Evolutionary conservation across 768 basidiomycete species (phyloP).

Genomic region (Leccinellum albellum): DNA sequence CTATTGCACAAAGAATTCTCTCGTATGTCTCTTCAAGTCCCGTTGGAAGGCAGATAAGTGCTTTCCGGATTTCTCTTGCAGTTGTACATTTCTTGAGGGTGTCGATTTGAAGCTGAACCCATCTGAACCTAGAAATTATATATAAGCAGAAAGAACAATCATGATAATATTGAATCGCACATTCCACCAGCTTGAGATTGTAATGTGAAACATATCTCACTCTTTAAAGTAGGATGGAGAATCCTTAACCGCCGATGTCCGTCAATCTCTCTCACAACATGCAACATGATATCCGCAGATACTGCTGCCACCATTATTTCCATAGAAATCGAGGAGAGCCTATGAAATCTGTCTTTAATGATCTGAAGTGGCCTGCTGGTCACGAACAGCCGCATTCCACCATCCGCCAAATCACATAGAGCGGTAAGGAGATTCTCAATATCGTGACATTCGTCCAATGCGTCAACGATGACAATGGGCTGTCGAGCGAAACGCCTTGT

Average conservation of each 20-base stretch:
- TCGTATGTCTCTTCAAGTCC: constrained; percentile 18
- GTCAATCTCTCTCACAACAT: constrained; percentile 5
- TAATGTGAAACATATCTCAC: background rate
- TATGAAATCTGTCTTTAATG: constrained; percentile 1
- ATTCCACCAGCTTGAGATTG: constrained; percentile 10
- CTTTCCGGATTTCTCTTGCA: background rate
- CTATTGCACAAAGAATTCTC: constrained; percentile 10
- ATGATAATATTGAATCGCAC: background rate
- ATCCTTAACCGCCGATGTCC: background rate
- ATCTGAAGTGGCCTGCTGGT: constrained; percentile 10
- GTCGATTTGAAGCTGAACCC: constrained; percentile 18
- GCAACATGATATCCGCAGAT: constrained; percentile 6
- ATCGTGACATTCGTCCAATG: constrained; percentile 16
- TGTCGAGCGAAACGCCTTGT: background rate
- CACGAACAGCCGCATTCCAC: constrained; percentile 7
- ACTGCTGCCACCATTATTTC: background rate
- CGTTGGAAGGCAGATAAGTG: constrained; percentile 9
- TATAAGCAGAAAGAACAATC: background rate
- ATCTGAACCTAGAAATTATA: constrained; percentile 12
- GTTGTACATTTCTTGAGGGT: constrained; percentile 4
- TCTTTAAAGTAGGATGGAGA: background rate
- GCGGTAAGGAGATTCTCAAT: background rate
- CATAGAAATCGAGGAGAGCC: constrained; percentile 8
- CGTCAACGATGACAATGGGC: constrained; percentile 13
- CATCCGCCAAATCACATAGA: background rate